Conservation (phyloP, 768 basidiomycete species). For the Calocera cornea region DNA sequence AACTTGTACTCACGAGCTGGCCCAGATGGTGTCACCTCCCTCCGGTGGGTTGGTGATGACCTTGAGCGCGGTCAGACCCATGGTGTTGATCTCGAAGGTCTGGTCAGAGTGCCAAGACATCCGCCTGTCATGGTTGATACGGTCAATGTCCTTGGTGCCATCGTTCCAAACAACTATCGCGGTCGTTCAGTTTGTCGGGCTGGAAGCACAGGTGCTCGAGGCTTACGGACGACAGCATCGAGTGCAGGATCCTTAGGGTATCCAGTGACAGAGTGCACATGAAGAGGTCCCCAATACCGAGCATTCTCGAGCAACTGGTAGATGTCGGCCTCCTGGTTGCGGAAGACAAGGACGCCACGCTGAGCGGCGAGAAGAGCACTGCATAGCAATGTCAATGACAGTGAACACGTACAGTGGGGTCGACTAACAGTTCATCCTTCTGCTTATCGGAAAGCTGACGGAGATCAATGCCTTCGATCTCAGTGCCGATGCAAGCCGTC, state of each 20-base stretch:
- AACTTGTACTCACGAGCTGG: neutral
- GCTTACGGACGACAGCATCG: neutral
- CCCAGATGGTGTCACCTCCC: conserved; percentile 21
- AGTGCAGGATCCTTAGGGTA: conserved; percentile 10
- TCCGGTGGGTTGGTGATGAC: conserved; percentile 24
- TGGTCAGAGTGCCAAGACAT: conserved; percentile 17
- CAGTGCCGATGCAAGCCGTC: neutral
- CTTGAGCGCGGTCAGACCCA: conserved; percentile 24
- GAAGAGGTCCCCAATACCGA: conserved; percentile 11
- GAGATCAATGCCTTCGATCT: neutral
- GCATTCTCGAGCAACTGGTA: neutral
- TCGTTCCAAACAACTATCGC: conserved; percentile 6
- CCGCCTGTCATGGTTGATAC: neutral
- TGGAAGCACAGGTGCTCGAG: neutral
- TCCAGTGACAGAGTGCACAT: conserved; percentile 25
- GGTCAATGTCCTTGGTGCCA: neutral
- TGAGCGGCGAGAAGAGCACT: neutral
- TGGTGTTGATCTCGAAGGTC: conserved; percentile 25
- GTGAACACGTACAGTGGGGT: neutral
- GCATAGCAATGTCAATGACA: neutral
- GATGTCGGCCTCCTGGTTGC: neutral
- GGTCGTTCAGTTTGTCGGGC: conserved; percentile 10
- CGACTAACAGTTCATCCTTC: neutral
- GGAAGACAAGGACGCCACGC: conserved; percentile 1
- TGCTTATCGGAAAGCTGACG: neutral